Conservation (phyloP, 768 basidiomycete genomes). For the Coprinopsis sp. region DNA sequence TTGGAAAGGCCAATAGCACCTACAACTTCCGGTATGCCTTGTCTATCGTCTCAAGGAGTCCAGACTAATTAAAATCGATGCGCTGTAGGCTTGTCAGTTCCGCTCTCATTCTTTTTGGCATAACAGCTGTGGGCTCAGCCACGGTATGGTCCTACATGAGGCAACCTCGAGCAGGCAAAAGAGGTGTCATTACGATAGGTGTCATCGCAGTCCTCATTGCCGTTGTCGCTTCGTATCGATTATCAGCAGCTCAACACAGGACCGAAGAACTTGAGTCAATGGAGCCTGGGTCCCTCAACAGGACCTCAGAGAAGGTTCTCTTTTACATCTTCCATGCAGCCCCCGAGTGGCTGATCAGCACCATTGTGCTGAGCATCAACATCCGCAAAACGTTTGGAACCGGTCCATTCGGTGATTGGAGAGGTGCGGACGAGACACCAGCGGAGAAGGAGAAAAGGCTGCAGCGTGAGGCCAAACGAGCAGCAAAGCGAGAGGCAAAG, state of each 20-base stretch:
- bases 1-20: not conserved
- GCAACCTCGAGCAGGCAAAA: not conserved
- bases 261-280: slow-evolving; percentile 27
- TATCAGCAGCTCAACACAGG: slow-evolving; percentile 29
- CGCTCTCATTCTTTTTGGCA: not conserved
- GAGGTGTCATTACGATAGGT: not conserved
- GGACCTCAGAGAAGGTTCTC: slow-evolving; percentile 25
- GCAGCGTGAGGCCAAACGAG: no score
- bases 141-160: not conserved
- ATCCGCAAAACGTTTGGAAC: slow-evolving; percentile 27
- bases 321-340: slow-evolving; percentile 41
- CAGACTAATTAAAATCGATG: no score
- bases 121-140: not conserved
- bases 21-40: not conserved
- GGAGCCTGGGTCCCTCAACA: slow-evolving; percentile 27
- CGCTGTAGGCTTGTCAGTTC: not conserved
- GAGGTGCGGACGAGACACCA: not conserved
- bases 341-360: slow-evolving; percentile 34
- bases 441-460: no score
- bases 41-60: no score
- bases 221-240: no score
- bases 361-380: slow-evolving; percentile 25
- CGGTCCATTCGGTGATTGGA: slow-evolving; percentile 28
- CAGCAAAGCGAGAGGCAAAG: no score
- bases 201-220: not conserved